Base-by-base conservation (phyloP, 257 asterid genomes). In the Nicotiana tomentosiformis region DNA sequence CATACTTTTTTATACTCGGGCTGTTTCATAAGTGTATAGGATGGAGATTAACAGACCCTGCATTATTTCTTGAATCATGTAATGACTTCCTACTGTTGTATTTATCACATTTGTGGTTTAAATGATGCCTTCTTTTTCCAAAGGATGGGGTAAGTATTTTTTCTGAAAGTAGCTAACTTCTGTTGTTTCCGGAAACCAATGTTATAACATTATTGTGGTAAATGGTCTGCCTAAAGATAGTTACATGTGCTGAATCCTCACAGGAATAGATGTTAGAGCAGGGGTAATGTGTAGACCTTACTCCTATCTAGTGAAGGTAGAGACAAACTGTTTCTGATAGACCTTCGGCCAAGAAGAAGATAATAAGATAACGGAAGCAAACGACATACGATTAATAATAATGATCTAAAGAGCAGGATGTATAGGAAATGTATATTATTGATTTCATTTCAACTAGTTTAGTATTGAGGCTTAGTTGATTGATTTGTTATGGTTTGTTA, bases 21-120 rank as follows among this genome's bases (percentile, higher is more conserved):
- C 77, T 66, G 83, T 81, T 81, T 26, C 35, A 17, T 9, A 81
- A 81, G 83, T 81, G 83, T 81, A 66, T 66, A 81, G 76, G 49
- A 26, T 65, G 83, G 65, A 81, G 77, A 64, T 68, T 26, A 11
- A 81, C 83, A 80, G 77, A 61, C 66, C 83, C 83, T 81, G 32
- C 78, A 64, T 43, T 33, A 18, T 60, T 26, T 64, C 43, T 62
- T 80, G 76, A 60, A 80, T 80, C 61, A 46, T 81, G 55, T 65
- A 29, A 53, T 65, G 77, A 65, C 72, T 74, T n/a, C 51, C 5
- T 18, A 81, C 53, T 81, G 83, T 49, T 81, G 77, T 81, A 81
- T 64, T 81, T 49, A 66, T 81, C 53, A 49, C 77, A 65, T 46
- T 51, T 76, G 29, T 17, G 80, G 17, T 39, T 60, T 51, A 77